phyloP scores from a whole-genome alignment of 805 yeast genomes.

The Starmerella lactis-condensi region DNA sequence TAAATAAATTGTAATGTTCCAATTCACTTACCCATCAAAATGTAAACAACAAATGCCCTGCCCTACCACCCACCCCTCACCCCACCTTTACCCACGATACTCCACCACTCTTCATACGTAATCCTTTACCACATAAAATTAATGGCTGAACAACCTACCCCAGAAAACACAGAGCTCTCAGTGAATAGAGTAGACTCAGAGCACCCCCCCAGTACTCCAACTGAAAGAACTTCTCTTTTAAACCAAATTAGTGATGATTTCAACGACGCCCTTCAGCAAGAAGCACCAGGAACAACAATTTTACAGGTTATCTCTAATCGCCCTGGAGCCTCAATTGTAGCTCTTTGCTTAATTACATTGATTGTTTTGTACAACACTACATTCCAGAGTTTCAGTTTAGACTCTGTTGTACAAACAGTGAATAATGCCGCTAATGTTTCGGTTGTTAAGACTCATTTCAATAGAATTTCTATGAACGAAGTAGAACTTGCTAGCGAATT shows the following conservation, averaged over 20 bases:
- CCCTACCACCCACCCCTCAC: too few species aligned
- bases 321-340: slow-evolving; percentile 11
- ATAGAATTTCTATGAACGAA: slow-evolving; percentile 1
- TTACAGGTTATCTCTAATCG: slow-evolving; percentile 7
- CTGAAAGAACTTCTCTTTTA: neutral
- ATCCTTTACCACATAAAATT: too few species aligned
- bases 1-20: too few species aligned
- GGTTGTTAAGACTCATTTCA: slow-evolving; percentile 3
- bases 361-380: slow-evolving; percentile 2
- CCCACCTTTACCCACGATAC: too few species aligned
- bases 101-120: too few species aligned
- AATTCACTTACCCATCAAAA: too few species aligned
- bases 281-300: slow-evolving; percentile 9
- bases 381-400: slow-evolving; percentile 1
- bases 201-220: too few species aligned
- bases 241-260: slow-evolving; percentile 3
- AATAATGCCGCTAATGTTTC: slow-evolving; percentile 3
- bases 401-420: slow-evolving; percentile 1
- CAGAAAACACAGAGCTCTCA: too few species aligned
- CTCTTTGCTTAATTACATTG: slow-evolving; percentile 9
- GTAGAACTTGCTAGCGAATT: slow-evolving; percentile 2
- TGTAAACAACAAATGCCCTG: too few species aligned
- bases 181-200: too few species aligned
- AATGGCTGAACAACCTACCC: too few species aligned
- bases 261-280: slow-evolving; percentile 11